phyloP scores from a whole-genome alignment of 169 alveolate species.

The Cryptosporidium sp. region DNA sequence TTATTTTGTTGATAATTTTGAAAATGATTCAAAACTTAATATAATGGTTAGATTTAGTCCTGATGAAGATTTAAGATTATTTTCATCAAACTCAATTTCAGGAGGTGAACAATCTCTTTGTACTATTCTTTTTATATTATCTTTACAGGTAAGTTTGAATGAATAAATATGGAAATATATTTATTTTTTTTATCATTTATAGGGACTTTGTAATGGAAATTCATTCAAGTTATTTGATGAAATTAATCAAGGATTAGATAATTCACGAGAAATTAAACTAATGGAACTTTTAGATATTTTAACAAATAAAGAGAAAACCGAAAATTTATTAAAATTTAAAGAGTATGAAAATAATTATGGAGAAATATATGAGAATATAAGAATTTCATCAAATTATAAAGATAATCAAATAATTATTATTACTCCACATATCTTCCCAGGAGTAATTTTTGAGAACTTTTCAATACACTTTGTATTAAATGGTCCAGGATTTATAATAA shows the following conservation, averaged over 20 bases:
- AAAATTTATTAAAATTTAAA: slow-evolving; percentile 37
- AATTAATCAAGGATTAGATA: slow-evolving; percentile 72
- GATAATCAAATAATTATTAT: slow-evolving; percentile 51
- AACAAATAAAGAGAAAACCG: slow-evolving; percentile 29
- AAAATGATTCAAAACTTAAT: slow-evolving; percentile 27
- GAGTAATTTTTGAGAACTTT: slow-evolving; percentile 51
- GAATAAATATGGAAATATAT: too few relatives aligned
- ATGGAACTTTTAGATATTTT: slow-evolving; percentile 65
- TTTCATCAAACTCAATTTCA: slow-evolving; percentile 68
- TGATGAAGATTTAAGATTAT: slow-evolving; percentile 64
- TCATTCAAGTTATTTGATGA: slow-evolving; percentile 68
- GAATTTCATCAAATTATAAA: neutral
- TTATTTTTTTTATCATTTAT: neutral
- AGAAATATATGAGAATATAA: neutral
- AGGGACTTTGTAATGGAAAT: slow-evolving; percentile 50
- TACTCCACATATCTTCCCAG: slow-evolving; percentile 72
- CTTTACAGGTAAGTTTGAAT: slow-evolving; percentile 58
- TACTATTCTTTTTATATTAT: slow-evolving; percentile 50
- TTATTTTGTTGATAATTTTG: slow-evolving; percentile 49
- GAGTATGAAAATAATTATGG: neutral
- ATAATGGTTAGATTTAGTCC: slow-evolving; percentile 57
- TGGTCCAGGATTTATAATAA: slow-evolving; percentile 68
- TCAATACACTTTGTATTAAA: slow-evolving; percentile 71
- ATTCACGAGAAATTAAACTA: slow-evolving; percentile 66
- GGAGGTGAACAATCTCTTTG: slow-evolving; percentile 76